Evolutionary conservation across 2,329 filamentous ascomycete genomes (phyloP).

Genomic region (Erysiphe pulchra): DNA sequence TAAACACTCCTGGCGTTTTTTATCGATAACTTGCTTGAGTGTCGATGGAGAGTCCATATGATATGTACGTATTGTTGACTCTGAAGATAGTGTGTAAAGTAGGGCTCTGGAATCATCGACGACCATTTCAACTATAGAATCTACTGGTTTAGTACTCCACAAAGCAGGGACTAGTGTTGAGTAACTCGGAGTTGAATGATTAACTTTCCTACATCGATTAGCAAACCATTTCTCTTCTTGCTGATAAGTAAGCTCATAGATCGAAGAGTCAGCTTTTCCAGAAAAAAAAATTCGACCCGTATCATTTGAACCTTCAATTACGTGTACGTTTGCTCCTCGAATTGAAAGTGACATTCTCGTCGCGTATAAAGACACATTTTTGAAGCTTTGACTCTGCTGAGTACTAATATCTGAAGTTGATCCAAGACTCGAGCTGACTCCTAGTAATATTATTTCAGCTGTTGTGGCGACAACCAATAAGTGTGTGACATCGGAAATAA

Average conservation of each 20-base stretch:
- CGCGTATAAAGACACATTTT: slow-evolving; percentile 56
- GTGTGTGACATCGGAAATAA: slow-evolving; percentile 63
- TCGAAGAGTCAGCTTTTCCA: slow-evolving; percentile 54
- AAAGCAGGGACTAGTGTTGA: slow-evolving; percentile 33
- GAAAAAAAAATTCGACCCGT: slow-evolving; percentile 87
- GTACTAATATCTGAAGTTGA: slow-evolving; percentile 37
- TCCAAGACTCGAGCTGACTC: slow-evolving; percentile 42
- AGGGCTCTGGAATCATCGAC: slow-evolving; percentile 74
- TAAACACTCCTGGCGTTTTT: slow-evolving; percentile 29
- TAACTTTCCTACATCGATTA: slow-evolving; percentile 63
- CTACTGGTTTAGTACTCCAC: slow-evolving; percentile 25
- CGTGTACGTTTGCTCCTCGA: slow-evolving; percentile 48
- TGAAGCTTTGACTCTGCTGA: slow-evolving; percentile 40
- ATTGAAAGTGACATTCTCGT: slow-evolving; percentile 65
- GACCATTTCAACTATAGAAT: slow-evolving; percentile 52
- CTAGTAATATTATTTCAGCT: slow-evolving; percentile 65
- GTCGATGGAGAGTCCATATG: slow-evolving; percentile 46
- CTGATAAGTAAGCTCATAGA: slow-evolving; percentile 88
- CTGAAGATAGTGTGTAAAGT: slow-evolving; percentile 72
- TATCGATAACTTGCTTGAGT: slow-evolving; percentile 38
- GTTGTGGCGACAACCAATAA: slow-evolving; percentile 74
- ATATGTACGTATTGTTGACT: slow-evolving; percentile 75
- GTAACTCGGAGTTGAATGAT: slow-evolving; percentile 58
- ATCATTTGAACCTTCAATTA: slow-evolving; percentile 51
- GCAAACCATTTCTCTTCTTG: slow-evolving; percentile 96